These are phyloP conservation scores for Termitomyces sp. DNA, from an alignment of 768 basidiomycete species.

Conservation along the genomic window DNA sequence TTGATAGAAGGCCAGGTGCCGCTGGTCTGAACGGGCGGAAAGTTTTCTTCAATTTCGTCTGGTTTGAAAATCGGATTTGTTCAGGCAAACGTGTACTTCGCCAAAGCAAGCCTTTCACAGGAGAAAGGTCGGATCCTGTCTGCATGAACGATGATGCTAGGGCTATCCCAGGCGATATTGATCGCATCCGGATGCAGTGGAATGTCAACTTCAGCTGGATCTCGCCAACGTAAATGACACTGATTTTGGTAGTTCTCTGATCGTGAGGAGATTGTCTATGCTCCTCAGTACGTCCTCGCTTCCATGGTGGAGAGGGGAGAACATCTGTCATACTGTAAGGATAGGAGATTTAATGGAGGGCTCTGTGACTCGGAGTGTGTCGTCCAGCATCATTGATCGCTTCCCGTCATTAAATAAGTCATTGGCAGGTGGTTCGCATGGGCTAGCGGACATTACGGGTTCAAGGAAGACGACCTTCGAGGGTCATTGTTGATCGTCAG, in stretches of 20 bases:
- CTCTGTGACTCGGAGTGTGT: neutral
- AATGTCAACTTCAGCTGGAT: neutral
- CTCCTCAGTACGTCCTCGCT: neutral
- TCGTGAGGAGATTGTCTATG: neutral
- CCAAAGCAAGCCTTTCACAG: neutral
- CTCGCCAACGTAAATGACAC: neutral
- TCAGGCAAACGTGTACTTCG: neutral
- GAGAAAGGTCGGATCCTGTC: neutral
- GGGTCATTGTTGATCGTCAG: no score
- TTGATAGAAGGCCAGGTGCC: neutral
- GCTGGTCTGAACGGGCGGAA: neutral
- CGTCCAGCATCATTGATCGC: neutral
- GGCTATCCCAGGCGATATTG: neutral
- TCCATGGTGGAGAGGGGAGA: neutral
- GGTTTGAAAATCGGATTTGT: neutral
- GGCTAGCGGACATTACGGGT: no score
- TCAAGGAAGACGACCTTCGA: no score
- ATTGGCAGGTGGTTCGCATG: no score
- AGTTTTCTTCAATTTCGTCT: neutral
- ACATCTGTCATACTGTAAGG: conserved; percentile 4
- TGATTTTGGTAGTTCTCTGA: neutral
- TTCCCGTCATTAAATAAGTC: no score
- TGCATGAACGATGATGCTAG: neutral
- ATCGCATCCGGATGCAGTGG: neutral
- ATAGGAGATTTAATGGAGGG: neutral